A percentile compares a stretch with the other conserved stretches of the same genome.
phyloP scores from a whole-genome alignment of 2,329 filamentous ascomycete genomes.

The Seiridium cupressi region DNA sequence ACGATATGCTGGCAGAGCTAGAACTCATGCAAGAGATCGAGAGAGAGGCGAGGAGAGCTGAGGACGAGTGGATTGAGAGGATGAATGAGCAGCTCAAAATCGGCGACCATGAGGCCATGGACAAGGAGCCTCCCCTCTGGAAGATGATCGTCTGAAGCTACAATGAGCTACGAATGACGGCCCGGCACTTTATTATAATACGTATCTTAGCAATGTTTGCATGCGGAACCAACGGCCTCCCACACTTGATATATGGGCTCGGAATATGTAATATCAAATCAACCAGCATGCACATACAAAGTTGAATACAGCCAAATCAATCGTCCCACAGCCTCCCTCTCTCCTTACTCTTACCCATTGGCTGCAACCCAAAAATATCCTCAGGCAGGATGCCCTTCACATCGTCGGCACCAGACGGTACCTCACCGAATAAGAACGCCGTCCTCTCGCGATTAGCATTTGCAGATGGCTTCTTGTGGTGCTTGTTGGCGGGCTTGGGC shows the following conservation, averaged over 20 bases:
- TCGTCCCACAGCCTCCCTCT: conserved; percentile 1
- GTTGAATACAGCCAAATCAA: neutral
- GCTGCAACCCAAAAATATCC: conserved; percentile 56
- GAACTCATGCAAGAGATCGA: conserved; percentile 62
- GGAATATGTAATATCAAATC: no score
- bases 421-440: conserved; percentile 56
- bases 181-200: no score
- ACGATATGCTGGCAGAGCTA: conserved; percentile 62
- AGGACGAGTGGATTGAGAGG: conserved; percentile 57
- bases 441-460: conserved; percentile 53
- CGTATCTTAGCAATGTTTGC: no score
- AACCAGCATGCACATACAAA: neutral
- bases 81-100: conserved; percentile 42
- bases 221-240: no score
- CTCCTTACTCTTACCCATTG: conserved; percentile 34
- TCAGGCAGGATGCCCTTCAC: conserved; percentile 37
- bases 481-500: conserved; percentile 13
- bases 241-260: no score
- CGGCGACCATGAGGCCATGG: conserved; percentile 30
- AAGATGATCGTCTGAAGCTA: conserved; percentile 17
- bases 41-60: conserved; percentile 51
- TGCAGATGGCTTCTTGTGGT: conserved; percentile 40
- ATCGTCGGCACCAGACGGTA: conserved; percentile 27
- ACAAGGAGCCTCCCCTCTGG: conserved; percentile 26
- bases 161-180: no score